Conservation (phyloP, 1,139 yeast genomes). For the Saccharomyces hybrid region DNA sequence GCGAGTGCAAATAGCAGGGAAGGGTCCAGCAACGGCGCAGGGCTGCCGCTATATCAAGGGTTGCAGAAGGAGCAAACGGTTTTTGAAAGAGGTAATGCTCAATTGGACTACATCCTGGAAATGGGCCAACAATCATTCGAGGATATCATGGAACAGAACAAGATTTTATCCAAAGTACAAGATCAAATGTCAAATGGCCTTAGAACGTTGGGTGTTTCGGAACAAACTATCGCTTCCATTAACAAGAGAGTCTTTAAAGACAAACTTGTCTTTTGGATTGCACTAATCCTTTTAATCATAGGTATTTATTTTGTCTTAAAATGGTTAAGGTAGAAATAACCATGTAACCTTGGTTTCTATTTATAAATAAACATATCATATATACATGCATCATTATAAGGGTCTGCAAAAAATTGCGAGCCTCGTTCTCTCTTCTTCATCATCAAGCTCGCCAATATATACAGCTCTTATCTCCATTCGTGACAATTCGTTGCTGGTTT, state of each 20-base stretch:
- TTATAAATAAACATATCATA: slow-evolving; percentile 1
- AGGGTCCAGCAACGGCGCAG: slow-evolving; percentile 18
- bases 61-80: slow-evolving; percentile 59
- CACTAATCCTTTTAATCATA: slow-evolving; percentile 54
- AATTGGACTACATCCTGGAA: slow-evolving; percentile 80
- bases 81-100: slow-evolving; percentile 65
- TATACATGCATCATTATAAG: slow-evolving; percentile 4
- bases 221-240: slow-evolving; percentile 72
- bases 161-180: slow-evolving; percentile 57
- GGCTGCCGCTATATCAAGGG: slow-evolving; percentile 53
- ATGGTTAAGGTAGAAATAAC: slow-evolving; percentile 44
- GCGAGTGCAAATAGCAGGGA: slow-evolving; percentile 10
- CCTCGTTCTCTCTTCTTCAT: background rate
- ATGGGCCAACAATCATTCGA: slow-evolving; percentile 84
- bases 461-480: slow-evolving; percentile 59
- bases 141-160: slow-evolving; percentile 80
- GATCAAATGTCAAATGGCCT: slow-evolving; percentile 60
- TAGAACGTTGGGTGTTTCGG: slow-evolving; percentile 78
- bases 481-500: slow-evolving; percentile 50
- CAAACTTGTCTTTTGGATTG: slow-evolving; percentile 79
- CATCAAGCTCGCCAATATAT: slow-evolving; percentile 41
- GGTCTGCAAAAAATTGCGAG: background rate
- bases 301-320: slow-evolving; percentile 63
- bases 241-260: slow-evolving; percentile 83
- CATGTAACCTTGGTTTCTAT: background rate